These are phyloP conservation scores for Rachicladosporium sp. DNA, from an alignment of 2,329 filamentous ascomycete genomes.

Conservation along the genomic window DNA sequence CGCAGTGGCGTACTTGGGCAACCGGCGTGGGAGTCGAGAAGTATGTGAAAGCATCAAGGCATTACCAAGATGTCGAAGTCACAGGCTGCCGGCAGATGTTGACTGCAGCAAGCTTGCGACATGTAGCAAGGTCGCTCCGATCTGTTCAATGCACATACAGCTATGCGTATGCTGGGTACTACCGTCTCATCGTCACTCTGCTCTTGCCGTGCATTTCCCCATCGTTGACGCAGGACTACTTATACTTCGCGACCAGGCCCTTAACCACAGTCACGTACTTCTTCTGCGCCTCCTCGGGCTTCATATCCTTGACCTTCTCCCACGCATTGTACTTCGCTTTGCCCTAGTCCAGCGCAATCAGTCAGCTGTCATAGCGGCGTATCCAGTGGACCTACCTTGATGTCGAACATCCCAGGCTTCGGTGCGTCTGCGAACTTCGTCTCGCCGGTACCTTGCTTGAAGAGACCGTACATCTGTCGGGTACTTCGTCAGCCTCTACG, in stretches of 20 bases:
- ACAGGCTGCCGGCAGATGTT: too few species aligned
- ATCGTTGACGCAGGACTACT: background rate
- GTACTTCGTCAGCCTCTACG: slow-evolving; percentile 34
- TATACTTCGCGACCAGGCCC: slow-evolving; percentile 53
- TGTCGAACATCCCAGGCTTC: slow-evolving; percentile 56
- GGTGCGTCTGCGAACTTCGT: slow-evolving; percentile 26
- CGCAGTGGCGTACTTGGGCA: too few species aligned
- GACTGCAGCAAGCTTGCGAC: too few species aligned
- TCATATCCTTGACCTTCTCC: slow-evolving; percentile 56
- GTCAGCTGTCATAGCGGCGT: background rate
- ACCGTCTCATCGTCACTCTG: too few species aligned
- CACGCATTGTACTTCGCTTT: slow-evolving; percentile 74
- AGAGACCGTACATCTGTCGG: slow-evolving; percentile 42
- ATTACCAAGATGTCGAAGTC: too few species aligned
- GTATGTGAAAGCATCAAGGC: too few species aligned
- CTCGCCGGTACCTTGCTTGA: slow-evolving; percentile 32
- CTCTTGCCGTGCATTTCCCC: too few species aligned
- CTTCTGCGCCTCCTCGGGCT: slow-evolving; percentile 56
- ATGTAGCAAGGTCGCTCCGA: too few species aligned
- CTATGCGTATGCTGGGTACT: too few species aligned
- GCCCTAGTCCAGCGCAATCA: slow-evolving; percentile 12
- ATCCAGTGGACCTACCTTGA: slow-evolving; percentile 36
- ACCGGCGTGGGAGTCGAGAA: too few species aligned
- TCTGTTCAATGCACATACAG: too few species aligned
- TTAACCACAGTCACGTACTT: slow-evolving; percentile 64